Evolutionary conservation across 805 yeast species (phyloP).

Genomic region (Wilhelminamyces savonicus): DNA sequence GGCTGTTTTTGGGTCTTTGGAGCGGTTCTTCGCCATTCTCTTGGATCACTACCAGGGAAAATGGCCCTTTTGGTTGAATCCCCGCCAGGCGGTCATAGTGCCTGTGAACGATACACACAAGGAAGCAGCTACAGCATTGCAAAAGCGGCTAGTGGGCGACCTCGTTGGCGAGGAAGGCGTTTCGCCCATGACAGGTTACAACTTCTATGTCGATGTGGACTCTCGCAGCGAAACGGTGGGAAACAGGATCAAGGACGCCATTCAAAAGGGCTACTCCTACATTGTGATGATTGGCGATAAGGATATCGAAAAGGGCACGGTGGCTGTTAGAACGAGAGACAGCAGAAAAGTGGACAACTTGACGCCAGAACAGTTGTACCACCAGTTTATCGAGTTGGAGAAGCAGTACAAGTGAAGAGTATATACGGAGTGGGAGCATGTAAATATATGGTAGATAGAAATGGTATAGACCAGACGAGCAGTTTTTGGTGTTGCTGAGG

Average conservation of each 20-base stretch:
- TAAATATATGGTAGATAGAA: too few relatives aligned
- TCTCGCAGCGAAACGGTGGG: constrained; percentile 73
- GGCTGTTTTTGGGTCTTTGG: constrained; percentile 92
- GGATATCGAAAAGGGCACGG: constrained; percentile 55
- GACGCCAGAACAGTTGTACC: constrained; percentile 45
- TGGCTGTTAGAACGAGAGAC: constrained; percentile 59
- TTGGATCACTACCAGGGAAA: constrained; percentile 86
- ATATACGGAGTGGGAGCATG: too few relatives aligned
- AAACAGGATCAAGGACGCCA: constrained; percentile 72
- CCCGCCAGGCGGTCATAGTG: constrained; percentile 79
- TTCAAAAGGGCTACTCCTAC: constrained; percentile 66
- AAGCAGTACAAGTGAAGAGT: constrained; percentile 29
- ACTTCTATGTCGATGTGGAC: constrained; percentile 74
- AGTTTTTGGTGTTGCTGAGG: background rate
- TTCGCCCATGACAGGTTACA: constrained; percentile 50
- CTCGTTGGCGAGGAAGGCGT: constrained; percentile 26
- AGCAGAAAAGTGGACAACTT: constrained; percentile 39
- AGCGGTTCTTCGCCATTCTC: constrained; percentile 83
- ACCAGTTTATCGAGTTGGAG: constrained; percentile 52
- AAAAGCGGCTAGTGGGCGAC: constrained; percentile 41
- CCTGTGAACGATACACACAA: constrained; percentile 68
- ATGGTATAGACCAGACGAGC: too few relatives aligned
- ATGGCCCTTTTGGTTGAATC: constrained; percentile 98
- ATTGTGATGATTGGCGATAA: constrained; percentile 83
- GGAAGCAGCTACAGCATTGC: constrained; percentile 47